phyloP scores from a whole-genome alignment of 2,329 filamentous ascomycete species.

The Hymenoscyphus occultus region DNA sequence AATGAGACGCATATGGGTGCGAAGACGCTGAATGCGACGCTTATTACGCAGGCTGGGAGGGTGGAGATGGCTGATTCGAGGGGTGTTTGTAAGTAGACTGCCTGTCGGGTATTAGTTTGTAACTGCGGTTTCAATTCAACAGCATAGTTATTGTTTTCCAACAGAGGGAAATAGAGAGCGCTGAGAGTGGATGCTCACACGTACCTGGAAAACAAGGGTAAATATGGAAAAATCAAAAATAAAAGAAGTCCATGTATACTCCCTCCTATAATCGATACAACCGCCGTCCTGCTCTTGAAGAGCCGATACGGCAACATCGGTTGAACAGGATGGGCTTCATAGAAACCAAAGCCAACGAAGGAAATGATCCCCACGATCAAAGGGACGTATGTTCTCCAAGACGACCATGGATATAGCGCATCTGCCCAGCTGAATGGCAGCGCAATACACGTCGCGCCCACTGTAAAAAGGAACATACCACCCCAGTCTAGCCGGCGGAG shows the following conservation, averaged over 20 bases:
- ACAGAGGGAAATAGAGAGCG: no score
- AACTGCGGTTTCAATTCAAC: no score
- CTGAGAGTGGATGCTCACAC: no score
- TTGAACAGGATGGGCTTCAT: not conserved
- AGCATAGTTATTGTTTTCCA: no score
- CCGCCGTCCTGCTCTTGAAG: not conserved
- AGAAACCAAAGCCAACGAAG: not conserved
- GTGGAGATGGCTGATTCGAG: not conserved
- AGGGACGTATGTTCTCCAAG: not conserved
- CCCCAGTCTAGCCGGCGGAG: no score
- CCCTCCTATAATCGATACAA: not conserved
- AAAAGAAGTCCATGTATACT: not conserved
- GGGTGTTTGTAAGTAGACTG: not conserved
- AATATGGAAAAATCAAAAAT: not conserved
- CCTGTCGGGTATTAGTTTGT: not conserved
- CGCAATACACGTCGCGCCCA: no score
- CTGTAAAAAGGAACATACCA: no score
- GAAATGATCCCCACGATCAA: not conserved
- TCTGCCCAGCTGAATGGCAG: no score
- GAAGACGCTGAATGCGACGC: not conserved
- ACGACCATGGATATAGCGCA: not conserved
- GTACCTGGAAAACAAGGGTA: not conserved
- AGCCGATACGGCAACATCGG: not conserved
- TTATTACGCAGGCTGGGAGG: not conserved
- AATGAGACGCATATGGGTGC: not conserved